Percentiles rank a stretch among this genome's conserved stretches.
Conservation (phyloP, 2,329 filamentous ascomycete genomes). For the Aspergillus quadricinctus region DNA sequence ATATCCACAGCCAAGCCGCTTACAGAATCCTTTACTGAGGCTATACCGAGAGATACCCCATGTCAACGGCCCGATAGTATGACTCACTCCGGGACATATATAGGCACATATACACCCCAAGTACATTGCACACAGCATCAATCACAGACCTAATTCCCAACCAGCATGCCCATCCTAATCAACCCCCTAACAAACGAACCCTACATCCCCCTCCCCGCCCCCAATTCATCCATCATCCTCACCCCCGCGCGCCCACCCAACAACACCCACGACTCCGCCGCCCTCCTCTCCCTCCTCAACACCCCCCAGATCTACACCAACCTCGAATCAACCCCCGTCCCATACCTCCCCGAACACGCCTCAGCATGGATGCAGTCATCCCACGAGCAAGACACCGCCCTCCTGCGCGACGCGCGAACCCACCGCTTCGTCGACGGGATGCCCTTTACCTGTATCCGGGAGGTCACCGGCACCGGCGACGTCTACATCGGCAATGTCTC, state of each 20-base stretch:
- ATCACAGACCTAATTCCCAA: not conserved
- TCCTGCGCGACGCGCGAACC: not conserved
- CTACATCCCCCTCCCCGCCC: slow-evolving; percentile 22
- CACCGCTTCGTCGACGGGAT: slow-evolving; percentile 12
- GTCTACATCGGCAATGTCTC: slow-evolving; percentile 21
- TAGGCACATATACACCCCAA: not conserved
- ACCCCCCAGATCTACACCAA: slow-evolving; percentile 19
- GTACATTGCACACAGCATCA: not conserved
- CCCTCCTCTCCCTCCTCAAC: slow-evolving; percentile 19
- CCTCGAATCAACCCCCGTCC: slow-evolving; percentile 22
- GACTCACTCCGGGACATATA: not conserved
- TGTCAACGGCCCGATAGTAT: not conserved
- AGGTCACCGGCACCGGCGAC: not conserved
- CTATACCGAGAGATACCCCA: too few species aligned
- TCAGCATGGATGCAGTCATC: slow-evolving; percentile 10
- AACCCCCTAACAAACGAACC: slow-evolving; percentile 17
- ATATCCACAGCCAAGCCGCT: not conserved
- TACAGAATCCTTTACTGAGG: not conserved
- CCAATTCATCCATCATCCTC: slow-evolving; percentile 23
- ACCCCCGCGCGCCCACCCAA: slow-evolving; percentile 17
- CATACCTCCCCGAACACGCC: slow-evolving; percentile 19
- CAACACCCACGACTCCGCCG: slow-evolving; percentile 10
- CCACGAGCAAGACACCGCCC: not conserved
- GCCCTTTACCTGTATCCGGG: slow-evolving; percentile 21
- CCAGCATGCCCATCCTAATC: slow-evolving; percentile 15